Evolutionary conservation across 257 asterid genomes (phyloP).

Genomic region (Ligustrum vulgare): DNA sequence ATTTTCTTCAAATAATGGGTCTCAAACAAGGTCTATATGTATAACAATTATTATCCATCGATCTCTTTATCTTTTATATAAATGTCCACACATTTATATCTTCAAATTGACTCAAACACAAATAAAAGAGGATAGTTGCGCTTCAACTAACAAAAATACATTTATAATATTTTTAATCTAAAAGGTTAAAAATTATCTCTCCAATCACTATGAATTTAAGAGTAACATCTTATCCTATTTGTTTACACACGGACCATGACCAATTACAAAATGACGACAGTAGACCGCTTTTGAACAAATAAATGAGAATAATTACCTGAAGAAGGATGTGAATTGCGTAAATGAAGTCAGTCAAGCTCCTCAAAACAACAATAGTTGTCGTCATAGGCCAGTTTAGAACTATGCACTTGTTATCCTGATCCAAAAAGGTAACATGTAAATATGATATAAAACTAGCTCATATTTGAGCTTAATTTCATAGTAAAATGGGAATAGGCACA

Average conservation of each 20-base stretch:
- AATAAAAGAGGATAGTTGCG: background rate
- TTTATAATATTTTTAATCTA: background rate
- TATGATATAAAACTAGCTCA: slow-evolving; percentile 9
- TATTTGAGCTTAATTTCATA: background rate
- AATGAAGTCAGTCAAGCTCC: slow-evolving; percentile 58
- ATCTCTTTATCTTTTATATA: background rate
- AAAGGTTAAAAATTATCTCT: background rate
- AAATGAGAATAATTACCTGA: slow-evolving; percentile 41
- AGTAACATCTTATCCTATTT: background rate
- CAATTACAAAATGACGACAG: background rate
- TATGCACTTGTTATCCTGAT: slow-evolving; percentile 54
- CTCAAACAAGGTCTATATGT: background rate
- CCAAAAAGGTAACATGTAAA: slow-evolving; percentile 9
- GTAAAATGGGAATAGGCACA: slow-evolving; percentile 1
- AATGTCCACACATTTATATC: background rate
- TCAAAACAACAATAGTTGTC: slow-evolving; percentile 45
- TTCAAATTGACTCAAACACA: background rate
- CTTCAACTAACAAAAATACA: background rate
- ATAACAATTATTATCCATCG: background rate
- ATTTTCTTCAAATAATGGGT: too few relatives aligned
- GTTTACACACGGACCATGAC: background rate
- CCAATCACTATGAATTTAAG: background rate
- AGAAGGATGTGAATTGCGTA: slow-evolving; percentile 58
- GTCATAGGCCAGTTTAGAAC: slow-evolving; percentile 46
- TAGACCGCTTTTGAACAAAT: background rate